Percentiles rank a stretch among this genome's conserved stretches.
phyloP scores from a whole-genome alignment of 2,329 filamentous ascomycete genomes.

The Coniochaeta hoffmannii region DNA sequence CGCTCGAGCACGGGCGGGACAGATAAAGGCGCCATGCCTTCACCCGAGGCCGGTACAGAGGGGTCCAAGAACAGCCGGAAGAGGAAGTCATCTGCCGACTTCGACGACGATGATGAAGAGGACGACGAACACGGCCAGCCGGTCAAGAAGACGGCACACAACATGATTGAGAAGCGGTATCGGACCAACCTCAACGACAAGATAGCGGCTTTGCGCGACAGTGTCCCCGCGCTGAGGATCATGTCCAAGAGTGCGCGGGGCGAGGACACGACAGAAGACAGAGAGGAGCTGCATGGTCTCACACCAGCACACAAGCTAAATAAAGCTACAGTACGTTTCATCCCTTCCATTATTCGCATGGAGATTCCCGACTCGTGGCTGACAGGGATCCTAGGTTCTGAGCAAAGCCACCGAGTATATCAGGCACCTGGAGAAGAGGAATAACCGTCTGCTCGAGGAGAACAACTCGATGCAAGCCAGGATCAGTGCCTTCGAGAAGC shows the following conservation, averaged over 20 bases:
- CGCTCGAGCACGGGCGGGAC: conserved; percentile 39
- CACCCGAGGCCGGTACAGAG: conserved; percentile 47
- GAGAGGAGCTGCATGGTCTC: conserved; percentile 73
- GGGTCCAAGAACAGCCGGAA: conserved; percentile 48
- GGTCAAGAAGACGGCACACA: conserved; percentile 89
- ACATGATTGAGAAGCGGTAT: conserved; percentile 97
- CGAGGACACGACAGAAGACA: conserved; percentile 64
- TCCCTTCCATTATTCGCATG: neutral
- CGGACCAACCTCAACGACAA: conserved; percentile 96
- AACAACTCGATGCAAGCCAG: conserved; percentile 72
- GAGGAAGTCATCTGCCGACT: conserved; percentile 60
- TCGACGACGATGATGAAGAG: conserved; percentile 53
- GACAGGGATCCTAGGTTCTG: conserved; percentile 46
- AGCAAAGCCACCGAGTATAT: conserved; percentile 98
- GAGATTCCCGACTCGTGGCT: conserved; percentile 11
- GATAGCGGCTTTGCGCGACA: conserved; percentile 85
- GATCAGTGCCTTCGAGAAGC: conserved; percentile 67
- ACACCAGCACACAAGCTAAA: conserved; percentile 90
- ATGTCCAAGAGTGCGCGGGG: conserved; percentile 66
- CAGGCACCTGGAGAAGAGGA: conserved; percentile 83
- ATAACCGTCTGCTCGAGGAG: conserved; percentile 74
- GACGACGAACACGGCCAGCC: conserved; percentile 47
- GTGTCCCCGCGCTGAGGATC: conserved; percentile 81
- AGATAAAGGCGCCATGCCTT: conserved; percentile 43
- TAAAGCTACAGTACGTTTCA: conserved; percentile 69